Conservation (phyloP, 208 protist species). For the Blechomonas ayalai region DNA sequence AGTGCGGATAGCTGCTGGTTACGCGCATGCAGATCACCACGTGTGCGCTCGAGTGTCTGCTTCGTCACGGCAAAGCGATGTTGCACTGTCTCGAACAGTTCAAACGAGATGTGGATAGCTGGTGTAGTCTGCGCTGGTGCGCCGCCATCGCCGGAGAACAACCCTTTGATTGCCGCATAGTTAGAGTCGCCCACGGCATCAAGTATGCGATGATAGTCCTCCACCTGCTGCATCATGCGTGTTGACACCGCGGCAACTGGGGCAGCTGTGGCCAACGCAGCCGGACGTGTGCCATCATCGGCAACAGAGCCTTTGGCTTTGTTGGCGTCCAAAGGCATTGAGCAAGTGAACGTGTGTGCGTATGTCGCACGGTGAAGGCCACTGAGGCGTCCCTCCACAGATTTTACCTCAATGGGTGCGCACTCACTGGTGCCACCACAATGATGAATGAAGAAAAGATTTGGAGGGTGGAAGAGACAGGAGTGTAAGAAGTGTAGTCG, state of each 20-base stretch:
- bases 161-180: conserved; percentile 50
- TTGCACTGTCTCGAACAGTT: conserved; percentile 83
- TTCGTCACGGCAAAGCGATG: conserved; percentile 68
- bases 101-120: conserved; percentile 70
- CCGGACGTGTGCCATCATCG: no score
- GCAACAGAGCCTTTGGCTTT: no score
- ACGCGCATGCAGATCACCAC: conserved; percentile 45
- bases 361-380: no score
- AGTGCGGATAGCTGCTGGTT: conserved; percentile 63
- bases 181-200: conserved; percentile 55
- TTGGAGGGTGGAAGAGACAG: conserved; percentile 2
- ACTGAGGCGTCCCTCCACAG: no score
- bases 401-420: no score
- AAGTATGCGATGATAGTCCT: conserved; percentile 62
- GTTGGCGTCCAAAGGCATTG: no score
- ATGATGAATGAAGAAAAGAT: conserved; percentile 3
- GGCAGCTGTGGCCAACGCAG: background rate
- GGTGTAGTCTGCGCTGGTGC: conserved; percentile 51
- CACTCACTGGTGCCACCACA: no score
- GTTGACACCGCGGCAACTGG: background rate
- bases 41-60: conserved; percentile 60
- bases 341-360: no score
- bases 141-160: conserved; percentile 39
- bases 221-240: conserved; percentile 10
- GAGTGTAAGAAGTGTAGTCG: conserved; percentile 1